Evolutionary conservation across 192 early-diverging fungal genomes (phyloP).

Genomic region (Coemansia sp.): DNA sequence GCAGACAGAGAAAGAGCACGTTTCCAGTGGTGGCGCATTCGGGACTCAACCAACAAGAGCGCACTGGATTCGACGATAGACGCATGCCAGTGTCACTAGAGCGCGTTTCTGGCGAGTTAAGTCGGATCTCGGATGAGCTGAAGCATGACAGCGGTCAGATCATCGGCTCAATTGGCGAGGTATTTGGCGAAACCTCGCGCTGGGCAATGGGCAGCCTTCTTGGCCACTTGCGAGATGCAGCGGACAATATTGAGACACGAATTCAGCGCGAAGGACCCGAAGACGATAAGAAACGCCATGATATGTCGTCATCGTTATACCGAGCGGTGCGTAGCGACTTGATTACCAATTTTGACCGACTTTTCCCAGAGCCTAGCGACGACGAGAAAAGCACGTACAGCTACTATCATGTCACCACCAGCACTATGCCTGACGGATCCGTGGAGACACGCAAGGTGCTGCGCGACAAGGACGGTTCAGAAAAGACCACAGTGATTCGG

Average conservation of each 20-base stretch:
- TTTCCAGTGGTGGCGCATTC: constrained; percentile 32
- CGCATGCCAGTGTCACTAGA: background rate
- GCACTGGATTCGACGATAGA: background rate
- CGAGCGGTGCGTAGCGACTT: constrained; percentile 26
- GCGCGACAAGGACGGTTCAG: constrained; percentile 24
- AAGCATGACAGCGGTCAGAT: constrained; percentile 21
- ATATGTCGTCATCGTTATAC: constrained; percentile 12
- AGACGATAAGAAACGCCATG: background rate
- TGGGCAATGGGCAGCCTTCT: constrained; percentile 45
- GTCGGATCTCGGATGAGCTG: constrained; percentile 6
- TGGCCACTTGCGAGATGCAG: constrained; percentile 38
- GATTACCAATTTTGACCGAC: constrained; percentile 26
- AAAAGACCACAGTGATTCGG: constrained; percentile 32
- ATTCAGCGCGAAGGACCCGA: constrained; percentile 14
- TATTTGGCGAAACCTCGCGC: constrained; percentile 39
- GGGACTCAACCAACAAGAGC: constrained; percentile 4
- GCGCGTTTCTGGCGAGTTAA: background rate
- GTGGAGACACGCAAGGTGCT: constrained; percentile 45
- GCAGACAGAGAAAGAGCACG: constrained; percentile 7
- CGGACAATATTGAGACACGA: constrained; percentile 35
- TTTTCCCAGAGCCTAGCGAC: constrained; percentile 29
- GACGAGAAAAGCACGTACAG: constrained; percentile 8
- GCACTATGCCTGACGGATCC: constrained; percentile 49
- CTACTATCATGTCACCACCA: constrained; percentile 38
- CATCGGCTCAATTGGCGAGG: constrained; percentile 29